Evolutionary conservation across 2,329 filamentous ascomycete genomes (phyloP), one percentile per base, ranked within the genome.

Genomic region (Colletotrichum nymphaeae): DNA sequence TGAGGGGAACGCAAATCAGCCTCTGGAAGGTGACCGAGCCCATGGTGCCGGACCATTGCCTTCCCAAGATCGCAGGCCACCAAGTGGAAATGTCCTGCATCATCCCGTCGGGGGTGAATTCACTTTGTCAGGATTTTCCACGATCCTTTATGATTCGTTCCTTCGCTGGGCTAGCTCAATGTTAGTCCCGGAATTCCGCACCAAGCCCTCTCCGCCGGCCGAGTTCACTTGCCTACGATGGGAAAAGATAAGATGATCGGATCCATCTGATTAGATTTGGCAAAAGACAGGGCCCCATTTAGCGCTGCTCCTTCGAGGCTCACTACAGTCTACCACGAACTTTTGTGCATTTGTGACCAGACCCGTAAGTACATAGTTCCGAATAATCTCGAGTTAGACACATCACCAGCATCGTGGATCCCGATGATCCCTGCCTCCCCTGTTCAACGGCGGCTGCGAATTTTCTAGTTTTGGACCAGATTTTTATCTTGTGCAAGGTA

Each of bases 121-220:
- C 19, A 9, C 14, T 35, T 63, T 52, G 26, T 52, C 60, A 32
- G 24, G 26, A 22, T 53, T 63, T 35, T 28, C 46, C 2, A 14
- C 16, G n/a, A 9, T 2, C 16, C 19, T 14, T 35, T n/a, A 7
- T 28, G 28, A 64, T 35, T 55, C 7, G 30, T 26, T 6, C 3
- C 4, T 16, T 49, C 26, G 11, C 46, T 14, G 30, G 19, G n/a
- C 24, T 65, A 24, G 52, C 26, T 64, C 35, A 12, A 64, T n/a
- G 35, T 64, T 69, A 64, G 52, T 69, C 22, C 11, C 64, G 55
- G 67, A 52, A 14, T 69, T 37, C 67, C 35, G 67, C 59, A 42
- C 12, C 16, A 49, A 9, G 16, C 58, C 22, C 32, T 28, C 16
- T n/a, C 52, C 4, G 46, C 35, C 67, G 67, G 59, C 6, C 6